Evolutionary conservation across 306 rosid species (phyloP).

Genomic region (Senna siamea): DNA sequence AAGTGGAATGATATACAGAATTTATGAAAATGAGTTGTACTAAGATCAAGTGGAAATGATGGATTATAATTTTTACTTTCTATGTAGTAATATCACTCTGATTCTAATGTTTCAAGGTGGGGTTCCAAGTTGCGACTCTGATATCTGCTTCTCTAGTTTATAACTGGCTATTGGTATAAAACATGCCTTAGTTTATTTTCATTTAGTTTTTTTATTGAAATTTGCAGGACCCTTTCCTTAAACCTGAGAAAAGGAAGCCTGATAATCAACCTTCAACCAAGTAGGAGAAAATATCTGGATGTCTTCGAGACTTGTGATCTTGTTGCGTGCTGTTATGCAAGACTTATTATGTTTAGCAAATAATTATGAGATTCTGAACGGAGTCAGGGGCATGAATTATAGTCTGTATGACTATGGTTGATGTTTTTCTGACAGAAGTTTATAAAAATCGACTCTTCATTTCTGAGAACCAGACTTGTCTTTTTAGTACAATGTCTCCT

Average conservation of each 20-base stretch:
- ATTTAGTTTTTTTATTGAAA: conserved; percentile 1
- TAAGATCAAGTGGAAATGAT: not conserved
- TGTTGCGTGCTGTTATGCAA: conserved; percentile 35
- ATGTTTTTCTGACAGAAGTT: conserved; percentile 17
- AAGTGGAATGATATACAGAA: not conserved
- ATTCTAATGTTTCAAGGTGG: conserved; percentile 6
- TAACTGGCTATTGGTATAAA: conserved; percentile 8
- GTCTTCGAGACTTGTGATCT: conserved; percentile 33
- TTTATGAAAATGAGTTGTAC: not conserved
- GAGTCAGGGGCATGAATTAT: conserved; percentile 16
- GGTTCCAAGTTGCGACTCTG: not conserved
- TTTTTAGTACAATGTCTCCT: conserved; percentile 36
- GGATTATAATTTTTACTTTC: not conserved
- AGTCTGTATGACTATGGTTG: conserved; percentile 31
- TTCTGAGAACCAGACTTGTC: conserved; percentile 22
- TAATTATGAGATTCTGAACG: conserved; percentile 41
- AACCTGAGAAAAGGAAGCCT: conserved; percentile 45
- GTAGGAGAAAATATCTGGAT: conserved; percentile 41
- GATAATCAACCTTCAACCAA: conserved; percentile 50
- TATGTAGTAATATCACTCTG: not conserved
- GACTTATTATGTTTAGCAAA: conserved; percentile 35
- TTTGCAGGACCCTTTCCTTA: conserved; percentile 71
- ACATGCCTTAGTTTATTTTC: not conserved
- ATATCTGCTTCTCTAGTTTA: not conserved
- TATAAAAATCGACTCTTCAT: conserved; percentile 23